A percentile compares a stretch with the other conserved stretches of the same genome.
Evolutionary conservation across 2,329 filamentous ascomycete species (phyloP).

Genomic region (Claviceps pazoutovae): DNA sequence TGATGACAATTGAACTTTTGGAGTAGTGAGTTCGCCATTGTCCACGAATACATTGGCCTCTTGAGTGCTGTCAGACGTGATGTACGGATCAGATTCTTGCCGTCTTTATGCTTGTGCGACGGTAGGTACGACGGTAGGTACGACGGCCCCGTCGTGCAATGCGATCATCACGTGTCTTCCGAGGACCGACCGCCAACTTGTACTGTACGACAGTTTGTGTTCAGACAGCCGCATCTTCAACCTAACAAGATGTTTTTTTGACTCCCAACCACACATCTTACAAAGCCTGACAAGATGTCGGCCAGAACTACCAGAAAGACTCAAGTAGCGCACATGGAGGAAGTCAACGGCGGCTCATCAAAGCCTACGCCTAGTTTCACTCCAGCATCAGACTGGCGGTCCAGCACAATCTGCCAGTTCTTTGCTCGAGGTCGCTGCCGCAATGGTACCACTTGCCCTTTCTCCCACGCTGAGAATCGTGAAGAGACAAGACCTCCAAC

Average conservation of each 20-base stretch:
- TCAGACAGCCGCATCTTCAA: neutral
- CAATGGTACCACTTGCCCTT: neutral
- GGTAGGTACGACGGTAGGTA: too few relatives aligned
- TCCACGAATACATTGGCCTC: conserved; percentile 1
- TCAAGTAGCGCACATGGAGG: neutral
- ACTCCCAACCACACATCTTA: neutral
- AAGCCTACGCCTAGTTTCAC: neutral
- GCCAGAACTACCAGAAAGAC: neutral
- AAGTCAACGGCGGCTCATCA: neutral
- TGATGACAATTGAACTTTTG: neutral
- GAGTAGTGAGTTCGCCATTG: conserved; percentile 14
- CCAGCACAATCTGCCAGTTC: neutral
- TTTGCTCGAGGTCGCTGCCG: neutral
- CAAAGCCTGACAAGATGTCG: neutral
- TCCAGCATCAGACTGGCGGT: neutral
- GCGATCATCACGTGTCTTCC: neutral
- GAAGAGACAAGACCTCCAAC: neutral
- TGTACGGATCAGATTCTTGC: too few relatives aligned
- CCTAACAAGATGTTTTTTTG: neutral
- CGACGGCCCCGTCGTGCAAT: neutral
- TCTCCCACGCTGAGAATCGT: neutral
- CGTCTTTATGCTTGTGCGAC: too few relatives aligned
- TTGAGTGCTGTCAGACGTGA: neutral
- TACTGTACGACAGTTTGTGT: neutral
- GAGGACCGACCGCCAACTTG: neutral